phyloP scores from a whole-genome alignment of 2,329 filamentous ascomycete species.

The Fusarium sterilihyphosum region DNA sequence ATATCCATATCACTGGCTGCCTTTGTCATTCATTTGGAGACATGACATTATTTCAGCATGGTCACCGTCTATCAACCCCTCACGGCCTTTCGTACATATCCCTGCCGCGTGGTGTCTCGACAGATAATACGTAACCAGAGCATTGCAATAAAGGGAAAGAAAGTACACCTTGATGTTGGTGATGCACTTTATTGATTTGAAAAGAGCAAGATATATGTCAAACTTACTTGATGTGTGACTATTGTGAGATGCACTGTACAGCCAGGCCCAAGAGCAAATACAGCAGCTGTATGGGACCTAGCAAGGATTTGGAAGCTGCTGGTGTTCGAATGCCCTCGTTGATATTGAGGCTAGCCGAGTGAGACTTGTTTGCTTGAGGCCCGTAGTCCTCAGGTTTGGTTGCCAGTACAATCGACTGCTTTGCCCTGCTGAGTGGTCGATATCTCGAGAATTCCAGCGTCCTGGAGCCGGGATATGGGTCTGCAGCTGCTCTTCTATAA shows the following conservation, averaged over 20 bases:
- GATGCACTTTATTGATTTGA: not conserved
- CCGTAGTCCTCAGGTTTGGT: not conserved
- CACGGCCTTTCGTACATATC: not conserved
- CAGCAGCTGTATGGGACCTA: not conserved
- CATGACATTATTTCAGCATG: not conserved
- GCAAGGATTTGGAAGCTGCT: not conserved
- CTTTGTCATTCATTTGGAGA: not conserved
- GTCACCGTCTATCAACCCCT: not conserved
- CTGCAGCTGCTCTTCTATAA: not conserved
- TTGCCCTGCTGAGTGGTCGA: not conserved
- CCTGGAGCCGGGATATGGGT: not conserved
- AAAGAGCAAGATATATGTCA: not conserved
- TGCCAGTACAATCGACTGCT: not conserved
- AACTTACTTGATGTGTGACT: slow-evolving; percentile 13
- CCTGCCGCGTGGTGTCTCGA: not conserved
- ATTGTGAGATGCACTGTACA: not conserved
- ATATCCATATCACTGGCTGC: not conserved
- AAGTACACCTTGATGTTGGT: not conserved
- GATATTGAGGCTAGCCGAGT: not conserved
- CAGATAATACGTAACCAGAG: not conserved
- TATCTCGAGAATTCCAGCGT: not conserved
- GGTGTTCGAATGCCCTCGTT: not conserved
- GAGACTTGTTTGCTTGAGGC: not conserved
- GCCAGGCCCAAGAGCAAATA: not conserved
- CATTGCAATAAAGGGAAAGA: not conserved